Evolutionary conservation across 1,284 basidiomycete genomes (phyloP).

Genomic region (Quambalaria eucalypti): DNA sequence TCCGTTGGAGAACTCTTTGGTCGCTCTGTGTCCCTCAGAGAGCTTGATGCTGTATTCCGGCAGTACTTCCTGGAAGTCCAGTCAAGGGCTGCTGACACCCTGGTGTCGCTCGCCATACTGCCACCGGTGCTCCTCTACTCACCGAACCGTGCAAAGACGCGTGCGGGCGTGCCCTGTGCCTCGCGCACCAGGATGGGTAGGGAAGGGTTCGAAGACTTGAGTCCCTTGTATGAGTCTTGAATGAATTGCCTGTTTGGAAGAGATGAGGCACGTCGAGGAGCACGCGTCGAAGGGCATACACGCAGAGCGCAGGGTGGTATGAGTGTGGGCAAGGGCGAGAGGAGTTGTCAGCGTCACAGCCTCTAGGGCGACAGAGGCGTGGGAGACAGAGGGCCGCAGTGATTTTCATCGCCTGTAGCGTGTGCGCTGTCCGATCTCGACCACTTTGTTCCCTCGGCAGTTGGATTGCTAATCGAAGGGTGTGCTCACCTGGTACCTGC

Average conservation of each 20-base stretch:
- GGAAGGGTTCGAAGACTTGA: slow-evolving; percentile 44
- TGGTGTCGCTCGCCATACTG: neutral
- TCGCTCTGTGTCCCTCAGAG: too few relatives aligned
- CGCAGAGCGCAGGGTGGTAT: too few relatives aligned
- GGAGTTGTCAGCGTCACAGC: too few relatives aligned
- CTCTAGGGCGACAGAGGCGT: too few relatives aligned
- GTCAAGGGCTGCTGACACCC: neutral
- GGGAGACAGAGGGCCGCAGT: too few relatives aligned
- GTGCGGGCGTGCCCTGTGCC: slow-evolving; percentile 37
- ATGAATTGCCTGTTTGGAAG: slow-evolving; percentile 32
- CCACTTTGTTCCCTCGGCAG: neutral
- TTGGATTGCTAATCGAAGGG: neutral
- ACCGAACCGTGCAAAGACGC: slow-evolving; percentile 44
- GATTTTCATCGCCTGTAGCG: too few relatives aligned
- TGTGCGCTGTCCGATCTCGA: neutral
- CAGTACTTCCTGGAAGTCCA: too few relatives aligned
- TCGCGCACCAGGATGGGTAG: slow-evolving; percentile 44
- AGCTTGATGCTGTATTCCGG: too few relatives aligned
- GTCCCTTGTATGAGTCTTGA: slow-evolving; percentile 33
- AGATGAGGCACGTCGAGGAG: neutral
- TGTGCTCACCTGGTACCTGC: slow-evolving; percentile 40
- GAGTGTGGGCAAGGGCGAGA: too few relatives aligned
- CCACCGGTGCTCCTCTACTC: slow-evolving; percentile 13
- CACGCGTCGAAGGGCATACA: too few relatives aligned
- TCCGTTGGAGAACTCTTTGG: too few relatives aligned